Evolutionary conservation across 345 rosid species (phyloP).

Genomic region (Arabis alpina): DNA sequence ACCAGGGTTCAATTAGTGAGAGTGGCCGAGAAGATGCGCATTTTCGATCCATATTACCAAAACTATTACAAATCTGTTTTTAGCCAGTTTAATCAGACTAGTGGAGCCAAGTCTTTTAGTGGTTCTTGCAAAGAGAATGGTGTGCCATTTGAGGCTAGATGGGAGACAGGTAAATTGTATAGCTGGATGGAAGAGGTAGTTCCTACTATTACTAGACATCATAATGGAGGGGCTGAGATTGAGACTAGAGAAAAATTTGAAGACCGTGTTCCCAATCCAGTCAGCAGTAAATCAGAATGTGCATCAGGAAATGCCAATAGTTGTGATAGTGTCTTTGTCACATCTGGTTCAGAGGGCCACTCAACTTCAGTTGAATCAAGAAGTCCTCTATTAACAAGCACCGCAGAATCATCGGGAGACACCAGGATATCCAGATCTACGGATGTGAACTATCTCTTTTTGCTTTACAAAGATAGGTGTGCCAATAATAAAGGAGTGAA

Average conservation of each 20-base stretch:
- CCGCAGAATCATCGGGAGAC: slow-evolving; percentile 15
- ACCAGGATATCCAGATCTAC: slow-evolving; percentile 42
- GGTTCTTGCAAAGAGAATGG: slow-evolving; percentile 25
- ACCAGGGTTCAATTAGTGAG: slow-evolving; percentile 45
- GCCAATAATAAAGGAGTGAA: slow-evolving; percentile 39
- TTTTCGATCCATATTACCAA: slow-evolving; percentile 21
- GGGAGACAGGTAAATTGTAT: too few species aligned
- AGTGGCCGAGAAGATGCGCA: slow-evolving; percentile 49
- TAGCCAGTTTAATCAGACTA: slow-evolving; percentile 39
- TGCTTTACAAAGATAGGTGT: slow-evolving; percentile 43
- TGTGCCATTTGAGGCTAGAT: too few species aligned
- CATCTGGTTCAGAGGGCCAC: slow-evolving; percentile 32
- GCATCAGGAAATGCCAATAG: slow-evolving; percentile 38
- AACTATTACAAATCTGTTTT: slow-evolving; percentile 36
- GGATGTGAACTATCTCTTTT: slow-evolving; percentile 50
- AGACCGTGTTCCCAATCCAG: slow-evolving; percentile 28
- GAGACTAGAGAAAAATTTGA: slow-evolving; percentile 39
- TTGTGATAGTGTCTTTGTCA: slow-evolving; percentile 33
- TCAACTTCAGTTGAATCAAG: slow-evolving; percentile 38
- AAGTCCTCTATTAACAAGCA: slow-evolving; percentile 37
- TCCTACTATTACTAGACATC: slow-evolving; percentile 43
- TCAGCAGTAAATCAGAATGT: slow-evolving; percentile 24
- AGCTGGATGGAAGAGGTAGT: too few species aligned
- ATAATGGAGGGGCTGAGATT: slow-evolving; percentile 25
- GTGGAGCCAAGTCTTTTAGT: neutral